Conservation (phyloP, 2,329 filamentous ascomycete species). For the Leptographium wingfieldii region DNA sequence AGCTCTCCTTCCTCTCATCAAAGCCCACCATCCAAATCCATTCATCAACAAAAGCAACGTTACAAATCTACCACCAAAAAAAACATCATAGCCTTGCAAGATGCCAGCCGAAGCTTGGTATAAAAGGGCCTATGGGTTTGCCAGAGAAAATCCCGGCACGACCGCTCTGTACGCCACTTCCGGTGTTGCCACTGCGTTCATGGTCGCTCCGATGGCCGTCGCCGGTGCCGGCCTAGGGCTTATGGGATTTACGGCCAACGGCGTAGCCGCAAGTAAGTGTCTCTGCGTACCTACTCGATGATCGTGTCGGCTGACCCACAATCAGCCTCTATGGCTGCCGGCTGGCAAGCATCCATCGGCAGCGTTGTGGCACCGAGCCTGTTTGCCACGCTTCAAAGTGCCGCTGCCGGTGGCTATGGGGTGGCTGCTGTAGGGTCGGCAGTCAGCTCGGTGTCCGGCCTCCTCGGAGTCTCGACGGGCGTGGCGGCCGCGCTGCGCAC, state of each 20-base stretch:
- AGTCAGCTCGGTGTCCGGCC: not conserved
- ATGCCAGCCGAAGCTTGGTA: not conserved
- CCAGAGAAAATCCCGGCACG: not conserved
- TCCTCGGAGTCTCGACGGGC: not conserved
- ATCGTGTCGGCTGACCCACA: not conserved
- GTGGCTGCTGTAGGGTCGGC: slow-evolving; percentile 8
- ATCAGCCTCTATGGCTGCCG: slow-evolving; percentile 16
- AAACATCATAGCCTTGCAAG: not conserved
- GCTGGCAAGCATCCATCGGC: slow-evolving; percentile 16
- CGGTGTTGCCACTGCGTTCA: not conserved
- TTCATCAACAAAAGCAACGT: not conserved
- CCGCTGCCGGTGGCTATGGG: slow-evolving; percentile 16
- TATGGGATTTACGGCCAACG: not conserved
- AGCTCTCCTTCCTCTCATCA: not conserved
- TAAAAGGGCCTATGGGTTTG: not conserved
- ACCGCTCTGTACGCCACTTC: not conserved
- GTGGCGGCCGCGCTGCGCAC: not conserved
- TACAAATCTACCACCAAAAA: not conserved
- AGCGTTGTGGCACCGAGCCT: slow-evolving; percentile 13
- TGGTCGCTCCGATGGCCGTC: not conserved
- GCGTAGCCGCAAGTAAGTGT: slow-evolving; percentile 2
- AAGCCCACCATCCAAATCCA: not conserved
- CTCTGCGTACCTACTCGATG: not conserved
- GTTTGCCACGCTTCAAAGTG: slow-evolving; percentile 22
- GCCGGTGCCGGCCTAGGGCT: not conserved